Evolutionary conservation across 1,139 yeast genomes (phyloP), one percentile per base, ranked within the genome.

Genomic region (Neolecta irregularis): DNA sequence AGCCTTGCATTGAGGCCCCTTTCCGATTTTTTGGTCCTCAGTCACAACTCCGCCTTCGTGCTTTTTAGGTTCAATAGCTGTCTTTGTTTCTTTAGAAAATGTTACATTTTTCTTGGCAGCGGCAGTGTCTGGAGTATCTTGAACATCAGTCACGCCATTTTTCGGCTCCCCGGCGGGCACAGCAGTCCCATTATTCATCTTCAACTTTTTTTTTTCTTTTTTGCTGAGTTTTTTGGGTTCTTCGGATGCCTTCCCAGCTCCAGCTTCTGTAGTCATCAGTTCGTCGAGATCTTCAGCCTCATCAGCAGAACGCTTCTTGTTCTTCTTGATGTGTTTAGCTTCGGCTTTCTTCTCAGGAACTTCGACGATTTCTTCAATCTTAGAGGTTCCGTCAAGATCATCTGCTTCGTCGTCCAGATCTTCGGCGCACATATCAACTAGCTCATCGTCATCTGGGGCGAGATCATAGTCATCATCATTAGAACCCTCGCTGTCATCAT

Each of bases 361-460:
- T 15, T 69, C 75, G 38, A 67, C 64, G 26, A 39, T 16, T 15
- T 39, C 42, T 26, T 39, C 42, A 15, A 39, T 35, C 11, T 80
- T 48, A 72, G 61, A 45, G 21, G 8, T 26, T 19, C 34, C 40
- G 26, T 39, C 42, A 26, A 36, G 33, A 17, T 40, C 43, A 24
- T 36, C 43, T 19, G 34, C 30, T 69, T 75, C 44, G 12, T 37
- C 60, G 48, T 72, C 78, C 46, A 64, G 66, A 29, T 61, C 67
- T 15, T 45, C 46, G 16, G 42, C 33, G 26, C 35, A 39, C 15
- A 30, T 65, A 35, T 55, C 56, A 44, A 65, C 51, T 45, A 79
- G 60, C 59, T 81, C 94, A 53, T 81, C 94, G 62, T 81, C 93
- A 61, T 80, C 93, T 42, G 93, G 93, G 41, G 91, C 74, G 55